A percentile compares a stretch with the other conserved stretches of the same genome.
These are phyloP conservation scores for Geotrichum siamense DNA, from an alignment of 1,139 yeast genomes.

Conservation along the genomic window DNA sequence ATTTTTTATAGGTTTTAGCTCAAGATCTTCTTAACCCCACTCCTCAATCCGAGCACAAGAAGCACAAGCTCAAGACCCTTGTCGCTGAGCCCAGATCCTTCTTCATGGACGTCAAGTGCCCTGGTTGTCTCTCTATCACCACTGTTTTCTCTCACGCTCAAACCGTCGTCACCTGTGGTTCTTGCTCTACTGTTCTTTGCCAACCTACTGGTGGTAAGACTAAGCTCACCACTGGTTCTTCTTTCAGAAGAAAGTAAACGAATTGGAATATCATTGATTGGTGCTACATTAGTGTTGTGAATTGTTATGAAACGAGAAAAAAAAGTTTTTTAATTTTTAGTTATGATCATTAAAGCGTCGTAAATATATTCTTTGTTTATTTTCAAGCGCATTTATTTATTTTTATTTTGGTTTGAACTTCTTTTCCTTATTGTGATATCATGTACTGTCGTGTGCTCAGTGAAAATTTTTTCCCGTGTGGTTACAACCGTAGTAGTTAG, in stretches of 20 bases:
- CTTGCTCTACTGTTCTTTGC: conserved; percentile 96
- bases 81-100: conserved; percentile 97
- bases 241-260: conserved; percentile 95
- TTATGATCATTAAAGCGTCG: too few relatives aligned
- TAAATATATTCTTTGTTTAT: too few relatives aligned
- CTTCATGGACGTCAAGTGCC: conserved; percentile 99
- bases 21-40: conserved; percentile 97
- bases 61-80: conserved; percentile 96
- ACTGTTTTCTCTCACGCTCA: conserved; percentile 99
- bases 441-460: too few relatives aligned
- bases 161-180: conserved; percentile 98
- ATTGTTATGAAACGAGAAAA: too few relatives aligned
- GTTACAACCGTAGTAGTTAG: too few relatives aligned
- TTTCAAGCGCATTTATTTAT: too few relatives aligned
- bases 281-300: too few relatives aligned
- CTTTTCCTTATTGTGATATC: too few relatives aligned
- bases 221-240: conserved; percentile 97
- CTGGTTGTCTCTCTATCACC: conserved; percentile 98
- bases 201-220: conserved; percentile 99
- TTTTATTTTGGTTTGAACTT: too few relatives aligned
- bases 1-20: conserved; percentile 65
- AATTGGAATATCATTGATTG: too few relatives aligned
- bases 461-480: too few relatives aligned
- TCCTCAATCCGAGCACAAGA: conserved; percentile 91
- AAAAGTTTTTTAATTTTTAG: too few relatives aligned